Evolutionary conservation across 768 basidiomycete genomes (phyloP).

Genomic region (Hortiboletus flavorubellus): DNA sequence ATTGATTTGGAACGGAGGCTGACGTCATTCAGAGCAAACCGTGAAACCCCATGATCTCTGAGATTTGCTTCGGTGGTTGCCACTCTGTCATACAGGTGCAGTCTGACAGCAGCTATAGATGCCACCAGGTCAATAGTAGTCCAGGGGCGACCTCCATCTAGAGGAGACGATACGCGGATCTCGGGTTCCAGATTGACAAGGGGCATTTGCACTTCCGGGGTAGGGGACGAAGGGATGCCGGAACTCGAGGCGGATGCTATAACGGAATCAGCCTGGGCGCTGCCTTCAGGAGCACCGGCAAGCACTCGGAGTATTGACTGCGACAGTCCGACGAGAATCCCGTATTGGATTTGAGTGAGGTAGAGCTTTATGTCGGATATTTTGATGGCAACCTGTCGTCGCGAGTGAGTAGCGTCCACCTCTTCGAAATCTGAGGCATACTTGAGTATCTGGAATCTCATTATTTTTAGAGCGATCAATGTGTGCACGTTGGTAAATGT

Average conservation of each 20-base stretch:
- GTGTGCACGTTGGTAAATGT: slow-evolving; percentile 59
- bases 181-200: slow-evolving; percentile 50
- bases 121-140: slow-evolving; percentile 72
- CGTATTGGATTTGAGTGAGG: slow-evolving; percentile 83
- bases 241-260: slow-evolving; percentile 14
- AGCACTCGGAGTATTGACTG: slow-evolving; percentile 70
- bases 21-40: slow-evolving; percentile 80
- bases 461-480: slow-evolving; percentile 51
- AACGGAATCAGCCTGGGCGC: slow-evolving; percentile 29
- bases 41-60: slow-evolving; percentile 76
- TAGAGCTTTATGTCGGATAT: slow-evolving; percentile 84
- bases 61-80: slow-evolving; percentile 57
- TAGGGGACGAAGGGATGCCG: neutral
- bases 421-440: slow-evolving; percentile 30
- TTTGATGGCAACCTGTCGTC: slow-evolving; percentile 56
- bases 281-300: slow-evolving; percentile 43
- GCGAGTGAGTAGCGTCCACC: slow-evolving; percentile 2
- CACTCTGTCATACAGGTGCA: slow-evolving; percentile 78
- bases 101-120: slow-evolving; percentile 63
- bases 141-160: slow-evolving; percentile 42
- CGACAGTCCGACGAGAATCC: slow-evolving; percentile 60
- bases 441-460: slow-evolving; percentile 72
- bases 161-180: slow-evolving; percentile 34
- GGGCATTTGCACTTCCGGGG: slow-evolving; percentile 2
- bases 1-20: slow-evolving; percentile 77